Percentiles rank a stretch among this genome's conserved stretches.
These are phyloP conservation scores for Elsinoe ampelina DNA, from an alignment of 2,329 filamentous ascomycete species.

Conservation along the genomic window DNA sequence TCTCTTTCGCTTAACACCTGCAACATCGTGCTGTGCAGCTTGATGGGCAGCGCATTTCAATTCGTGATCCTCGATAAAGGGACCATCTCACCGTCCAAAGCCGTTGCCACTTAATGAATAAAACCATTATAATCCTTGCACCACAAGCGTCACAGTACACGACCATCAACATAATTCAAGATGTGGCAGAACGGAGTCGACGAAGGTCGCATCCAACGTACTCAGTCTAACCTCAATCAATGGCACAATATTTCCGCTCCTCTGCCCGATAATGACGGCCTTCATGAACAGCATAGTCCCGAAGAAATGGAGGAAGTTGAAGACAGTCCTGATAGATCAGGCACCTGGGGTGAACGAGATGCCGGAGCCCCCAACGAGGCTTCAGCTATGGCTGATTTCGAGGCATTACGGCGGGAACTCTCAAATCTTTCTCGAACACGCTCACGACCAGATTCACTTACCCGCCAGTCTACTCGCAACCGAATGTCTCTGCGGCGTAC, in stretches of 20 bases:
- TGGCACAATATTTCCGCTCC: conserved; percentile 9
- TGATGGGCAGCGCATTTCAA: background rate
- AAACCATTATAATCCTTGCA: background rate
- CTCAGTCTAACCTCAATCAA: conserved; percentile 10
- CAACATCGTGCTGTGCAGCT: background rate
- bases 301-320: conserved; percentile 25
- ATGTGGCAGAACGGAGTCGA: conserved; percentile 14
- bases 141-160: background rate
- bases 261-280: background rate
- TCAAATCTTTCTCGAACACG: conserved; percentile 42
- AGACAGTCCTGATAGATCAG: conserved; percentile 26
- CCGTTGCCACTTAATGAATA: background rate
- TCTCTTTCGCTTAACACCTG: background rate
- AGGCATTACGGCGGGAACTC: conserved; percentile 48
- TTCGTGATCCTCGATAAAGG: background rate
- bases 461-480: conserved; percentile 15
- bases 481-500: conserved; percentile 18
- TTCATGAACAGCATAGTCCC: conserved; percentile 18
- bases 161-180: background rate
- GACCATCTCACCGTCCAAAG: no score
- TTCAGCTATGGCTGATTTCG: conserved; percentile 50
- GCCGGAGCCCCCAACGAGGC: conserved; percentile 44
- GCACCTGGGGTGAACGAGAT: conserved; percentile 56
- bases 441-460: conserved; percentile 17
- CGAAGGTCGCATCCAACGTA: conserved; percentile 1